Evolutionary conservation across 177 flowering plant species (phyloP).

Genomic region (Vitis hybrid): DNA sequence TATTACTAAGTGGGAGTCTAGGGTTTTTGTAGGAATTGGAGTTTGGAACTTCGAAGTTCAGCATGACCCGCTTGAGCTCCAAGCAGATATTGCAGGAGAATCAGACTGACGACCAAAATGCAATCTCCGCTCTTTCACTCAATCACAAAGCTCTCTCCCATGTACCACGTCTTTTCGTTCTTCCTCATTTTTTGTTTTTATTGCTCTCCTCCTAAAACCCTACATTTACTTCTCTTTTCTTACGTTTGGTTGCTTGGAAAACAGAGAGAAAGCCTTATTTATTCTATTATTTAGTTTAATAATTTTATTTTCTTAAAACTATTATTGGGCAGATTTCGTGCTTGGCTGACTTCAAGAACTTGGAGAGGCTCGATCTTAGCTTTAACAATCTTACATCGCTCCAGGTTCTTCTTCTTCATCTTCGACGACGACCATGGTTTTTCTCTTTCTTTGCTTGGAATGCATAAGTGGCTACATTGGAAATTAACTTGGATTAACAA

Average conservation of each 20-base stretch:
- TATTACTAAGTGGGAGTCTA: conserved; percentile 1
- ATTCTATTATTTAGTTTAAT: too few relatives aligned
- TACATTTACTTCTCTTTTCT: conserved; percentile 1
- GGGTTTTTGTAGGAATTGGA: background rate
- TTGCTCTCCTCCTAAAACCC: background rate
- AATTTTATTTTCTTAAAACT: too few relatives aligned
- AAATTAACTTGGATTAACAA: background rate
- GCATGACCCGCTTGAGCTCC: conserved; percentile 51
- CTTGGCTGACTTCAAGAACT: conserved; percentile 61
- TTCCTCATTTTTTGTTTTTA: background rate
- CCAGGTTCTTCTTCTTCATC: conserved; percentile 41
- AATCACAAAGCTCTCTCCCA: conserved; percentile 73
- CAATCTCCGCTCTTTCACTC: conserved; percentile 54
- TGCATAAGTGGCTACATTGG: background rate
- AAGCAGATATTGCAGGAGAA: conserved; percentile 59
- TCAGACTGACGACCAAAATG: conserved; percentile 31
- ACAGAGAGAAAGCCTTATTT: too few relatives aligned
- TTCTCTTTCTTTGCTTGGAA: background rate
- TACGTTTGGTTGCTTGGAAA: too few relatives aligned
- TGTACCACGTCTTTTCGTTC: conserved; percentile 27
- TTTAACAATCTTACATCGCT: conserved; percentile 75
- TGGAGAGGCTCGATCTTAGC: conserved; percentile 77
- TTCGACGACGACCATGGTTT: background rate
- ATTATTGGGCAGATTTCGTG: conserved; percentile 56
- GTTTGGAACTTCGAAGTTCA: too few relatives aligned